Evolutionary conservation across 305 asterid species (phyloP), one percentile per base, ranked within the genome.

Genomic region (Withania somnifera): DNA sequence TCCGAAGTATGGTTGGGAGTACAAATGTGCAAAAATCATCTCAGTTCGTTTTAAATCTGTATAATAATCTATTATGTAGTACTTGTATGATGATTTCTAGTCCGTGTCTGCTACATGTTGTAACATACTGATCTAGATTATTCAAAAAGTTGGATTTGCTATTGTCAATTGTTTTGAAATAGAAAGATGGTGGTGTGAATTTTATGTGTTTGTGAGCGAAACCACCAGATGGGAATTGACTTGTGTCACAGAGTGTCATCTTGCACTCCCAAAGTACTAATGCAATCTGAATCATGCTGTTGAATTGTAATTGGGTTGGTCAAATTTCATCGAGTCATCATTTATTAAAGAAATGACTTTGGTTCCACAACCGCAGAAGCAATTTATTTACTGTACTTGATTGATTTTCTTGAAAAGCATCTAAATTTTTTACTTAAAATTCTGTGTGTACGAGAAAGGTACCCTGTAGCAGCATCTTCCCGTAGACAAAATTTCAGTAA

Each of bases 1-100:
- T 61, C 11, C 56, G 36, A 32, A 64, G 75, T 71, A 34, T 26
- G 76, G 17, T 47, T 81, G 22, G 82, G 69, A 50, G 0, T 28
- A 57, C 80, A 68, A 71, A 64, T 71, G 81, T 82, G 77, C 81
- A 60, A 52, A 71, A 32, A 56, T 73, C 79, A 30, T 61, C 79
- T 81, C n/a, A 40, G 6, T 24, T 24, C 36, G 38, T 61, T 38
- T 80, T 76, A 14, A 82, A 40, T 81, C 32, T 83, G 85, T 86
- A 58, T 81, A 51, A 53, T 26, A 51, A 53, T 26, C 13, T 38
- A 28, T 68, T 14, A 11, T 34, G 64, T 40, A 6, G 11, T 17
- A 19, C 14, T 24, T 15, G 60, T 38, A 26, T 15, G 79, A 15
- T 8, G 42, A 73, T 47, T 47, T 15, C 58, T 73, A 7, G 15